Evolutionary conservation across 1,284 basidiomycete genomes (phyloP).

Genomic region (Moesziomyces sp.): DNA sequence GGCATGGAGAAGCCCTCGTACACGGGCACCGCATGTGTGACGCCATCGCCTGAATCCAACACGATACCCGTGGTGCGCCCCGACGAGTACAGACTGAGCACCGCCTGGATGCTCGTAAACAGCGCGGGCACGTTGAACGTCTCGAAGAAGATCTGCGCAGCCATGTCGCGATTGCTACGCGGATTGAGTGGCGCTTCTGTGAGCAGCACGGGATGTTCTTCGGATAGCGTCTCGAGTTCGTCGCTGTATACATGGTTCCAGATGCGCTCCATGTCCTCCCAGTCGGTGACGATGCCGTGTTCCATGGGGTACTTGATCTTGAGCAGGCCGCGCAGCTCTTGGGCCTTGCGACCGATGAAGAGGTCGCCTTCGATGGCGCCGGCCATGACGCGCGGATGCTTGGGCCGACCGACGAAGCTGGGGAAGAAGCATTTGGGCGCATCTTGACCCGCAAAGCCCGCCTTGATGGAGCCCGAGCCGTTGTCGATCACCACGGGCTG

Average conservation of each 20-base stretch:
- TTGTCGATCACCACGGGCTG: constrained; percentile 68
- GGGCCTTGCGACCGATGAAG: constrained; percentile 65
- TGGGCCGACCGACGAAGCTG: constrained; percentile 64
- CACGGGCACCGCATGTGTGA: constrained; percentile 98
- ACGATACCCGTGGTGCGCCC: constrained; percentile 99
- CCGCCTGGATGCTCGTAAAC: constrained; percentile 96
- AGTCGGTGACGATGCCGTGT: constrained; percentile 67
- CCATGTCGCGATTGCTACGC: constrained; percentile 91
- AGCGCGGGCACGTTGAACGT: constrained; percentile 98
- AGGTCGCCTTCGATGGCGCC: constrained; percentile 67
- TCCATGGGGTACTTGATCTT: constrained; percentile 67
- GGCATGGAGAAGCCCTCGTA: constrained; percentile 99
- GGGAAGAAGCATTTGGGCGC: constrained; percentile 67
- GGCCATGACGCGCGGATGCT: constrained; percentile 66
- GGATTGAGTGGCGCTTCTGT: constrained; percentile 93
- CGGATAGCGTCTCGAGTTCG: constrained; percentile 65
- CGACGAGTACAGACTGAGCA: constrained; percentile 95
- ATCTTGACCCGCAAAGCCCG: constrained; percentile 66
- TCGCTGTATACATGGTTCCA: constrained; percentile 66
- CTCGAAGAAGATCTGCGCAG: constrained; percentile 97
- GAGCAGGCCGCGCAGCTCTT: constrained; percentile 64
- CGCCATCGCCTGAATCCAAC: constrained; percentile 97
- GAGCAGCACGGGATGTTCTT: constrained; percentile 88
- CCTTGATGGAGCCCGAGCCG: constrained; percentile 67
- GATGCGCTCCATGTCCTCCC: constrained; percentile 68